These are phyloP conservation scores for Cairneyella variabilis DNA, from an alignment of 495 filamentous ascomycete genomes.

Conservation along the genomic window DNA sequence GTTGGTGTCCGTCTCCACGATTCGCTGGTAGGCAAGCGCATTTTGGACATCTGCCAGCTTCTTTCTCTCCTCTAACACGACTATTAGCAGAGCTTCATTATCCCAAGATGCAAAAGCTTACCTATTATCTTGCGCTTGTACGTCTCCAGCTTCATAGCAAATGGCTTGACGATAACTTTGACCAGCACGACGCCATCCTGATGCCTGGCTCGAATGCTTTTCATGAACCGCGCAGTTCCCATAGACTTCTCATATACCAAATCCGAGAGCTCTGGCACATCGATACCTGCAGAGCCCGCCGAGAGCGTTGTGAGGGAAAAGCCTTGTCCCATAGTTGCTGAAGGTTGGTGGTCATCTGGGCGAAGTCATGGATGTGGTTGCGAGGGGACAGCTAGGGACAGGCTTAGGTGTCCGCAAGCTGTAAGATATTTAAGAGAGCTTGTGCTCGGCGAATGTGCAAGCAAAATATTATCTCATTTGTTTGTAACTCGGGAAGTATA, in stretches of 20 bases:
- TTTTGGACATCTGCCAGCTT: conserved; percentile 82
- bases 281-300: conserved; percentile 86
- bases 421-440: background rate
- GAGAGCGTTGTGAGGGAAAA: conserved; percentile 90
- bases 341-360: conserved; percentile 15
- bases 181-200: conserved; percentile 86
- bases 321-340: conserved; percentile 81
- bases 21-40: conserved; percentile 82
- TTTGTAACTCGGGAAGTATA: background rate
- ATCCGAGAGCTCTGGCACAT: conserved; percentile 86
- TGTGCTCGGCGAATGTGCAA: background rate
- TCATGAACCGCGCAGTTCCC: conserved; percentile 94
- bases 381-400: conserved; percentile 17
- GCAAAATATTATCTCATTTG: background rate
- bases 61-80: conserved; percentile 66
- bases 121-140: conserved; percentile 72
- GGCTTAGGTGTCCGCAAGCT: conserved; percentile 17
- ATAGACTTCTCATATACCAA: conserved; percentile 89
- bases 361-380: conserved; percentile 17
- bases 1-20: conserved; percentile 83
- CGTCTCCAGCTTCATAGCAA: conserved; percentile 66
- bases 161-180: conserved; percentile 93
- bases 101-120: too few species aligned
- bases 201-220: conserved; percentile 86
- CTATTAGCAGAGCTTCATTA: too few species aligned